Evolutionary conservation across 1,139 yeast genomes (phyloP).

Genomic region (Diutina mesorugosa): DNA sequence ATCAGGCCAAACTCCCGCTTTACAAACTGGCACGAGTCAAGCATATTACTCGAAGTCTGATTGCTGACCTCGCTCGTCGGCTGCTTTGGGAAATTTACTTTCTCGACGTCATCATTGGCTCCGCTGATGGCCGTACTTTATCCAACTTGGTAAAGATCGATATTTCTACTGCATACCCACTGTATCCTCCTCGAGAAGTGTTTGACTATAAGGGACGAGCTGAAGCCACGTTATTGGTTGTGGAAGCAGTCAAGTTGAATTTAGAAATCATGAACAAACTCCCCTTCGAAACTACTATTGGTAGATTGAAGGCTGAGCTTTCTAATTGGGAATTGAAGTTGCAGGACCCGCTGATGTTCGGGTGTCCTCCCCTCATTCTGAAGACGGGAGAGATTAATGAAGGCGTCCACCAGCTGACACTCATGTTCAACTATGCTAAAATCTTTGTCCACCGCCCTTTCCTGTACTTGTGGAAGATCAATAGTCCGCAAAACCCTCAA

Average conservation of each 20-base stretch:
- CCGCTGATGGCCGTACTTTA: slow-evolving; percentile 36
- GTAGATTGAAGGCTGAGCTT: slow-evolving; percentile 25
- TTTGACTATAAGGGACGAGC: slow-evolving; percentile 38
- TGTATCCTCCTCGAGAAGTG: slow-evolving; percentile 13
- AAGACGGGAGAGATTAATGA: slow-evolving; percentile 31
- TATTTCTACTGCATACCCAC: slow-evolving; percentile 23
- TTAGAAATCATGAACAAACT: slow-evolving; percentile 24
- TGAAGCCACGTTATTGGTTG: slow-evolving; percentile 32
- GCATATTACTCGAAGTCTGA: slow-evolving; percentile 7
- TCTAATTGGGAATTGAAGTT: slow-evolving; percentile 37
- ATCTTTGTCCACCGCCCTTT: slow-evolving; percentile 39
- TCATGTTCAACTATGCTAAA: slow-evolving; percentile 33
- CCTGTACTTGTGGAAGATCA: slow-evolving; percentile 36
- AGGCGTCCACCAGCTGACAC: slow-evolving; percentile 35
- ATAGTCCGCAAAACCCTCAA: slow-evolving; percentile 26
- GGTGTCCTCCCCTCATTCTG: slow-evolving; percentile 26
- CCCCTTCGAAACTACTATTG: slow-evolving; percentile 20
- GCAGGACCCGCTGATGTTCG: slow-evolving; percentile 27
- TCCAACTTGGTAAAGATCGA: slow-evolving; percentile 21
- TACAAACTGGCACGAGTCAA: slow-evolving; percentile 8
- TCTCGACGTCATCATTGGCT: slow-evolving; percentile 35
- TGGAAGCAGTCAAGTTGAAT: slow-evolving; percentile 33
- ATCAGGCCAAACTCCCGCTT: neutral
- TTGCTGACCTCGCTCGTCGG: slow-evolving; percentile 26
- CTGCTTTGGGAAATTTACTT: slow-evolving; percentile 37